These are phyloP conservation scores for Xylaria sp. DNA, from an alignment of 2,329 filamentous ascomycete genomes.

Conservation along the genomic window DNA sequence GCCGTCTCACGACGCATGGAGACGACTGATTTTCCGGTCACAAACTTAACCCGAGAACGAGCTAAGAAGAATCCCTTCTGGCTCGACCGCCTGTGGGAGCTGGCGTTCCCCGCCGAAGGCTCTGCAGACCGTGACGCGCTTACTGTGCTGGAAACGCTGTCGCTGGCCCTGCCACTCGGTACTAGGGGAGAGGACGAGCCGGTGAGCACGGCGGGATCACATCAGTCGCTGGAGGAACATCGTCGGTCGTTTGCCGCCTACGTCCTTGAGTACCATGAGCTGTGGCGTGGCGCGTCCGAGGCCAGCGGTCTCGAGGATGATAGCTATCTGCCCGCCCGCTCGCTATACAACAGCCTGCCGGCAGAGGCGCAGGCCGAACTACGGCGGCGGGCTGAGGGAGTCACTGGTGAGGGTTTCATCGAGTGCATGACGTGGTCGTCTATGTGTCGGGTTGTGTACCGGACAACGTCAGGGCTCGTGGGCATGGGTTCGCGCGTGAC, in stretches of 20 bases:
- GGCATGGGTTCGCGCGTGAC: conserved; percentile 26
- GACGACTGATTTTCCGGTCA: conserved; percentile 26
- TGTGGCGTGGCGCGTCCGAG: conserved; percentile 12
- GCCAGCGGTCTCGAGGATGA: neutral
- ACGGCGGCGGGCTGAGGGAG: conserved; percentile 17
- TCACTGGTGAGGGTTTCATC: conserved; percentile 9
- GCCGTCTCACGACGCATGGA: conserved; percentile 28
- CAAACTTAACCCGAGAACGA: conserved; percentile 13
- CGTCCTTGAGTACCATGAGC: conserved; percentile 23
- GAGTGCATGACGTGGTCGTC: conserved; percentile 27
- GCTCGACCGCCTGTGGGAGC: conserved; percentile 23
- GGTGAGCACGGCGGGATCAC: conserved; percentile 7
- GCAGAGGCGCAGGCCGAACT: conserved; percentile 11
- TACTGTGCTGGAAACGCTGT: conserved; percentile 18
- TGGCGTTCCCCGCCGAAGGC: conserved; percentile 11
- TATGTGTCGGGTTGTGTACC: conserved; percentile 25
- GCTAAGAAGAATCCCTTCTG: conserved; percentile 23
- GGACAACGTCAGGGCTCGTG: conserved; percentile 20
- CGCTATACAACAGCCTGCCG: conserved; percentile 18
- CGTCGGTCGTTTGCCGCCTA: conserved; percentile 19
- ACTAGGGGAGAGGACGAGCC: conserved; percentile 12
- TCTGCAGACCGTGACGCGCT: conserved; percentile 11
- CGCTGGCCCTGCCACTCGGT: conserved; percentile 14
- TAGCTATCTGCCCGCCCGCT: conserved; percentile 13
- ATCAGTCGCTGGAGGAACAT: conserved; percentile 18